A percentile compares a stretch with the other conserved stretches of the same genome.
Conservation (phyloP, 768 basidiomycete species). For the Boletus rex-veris region DNA sequence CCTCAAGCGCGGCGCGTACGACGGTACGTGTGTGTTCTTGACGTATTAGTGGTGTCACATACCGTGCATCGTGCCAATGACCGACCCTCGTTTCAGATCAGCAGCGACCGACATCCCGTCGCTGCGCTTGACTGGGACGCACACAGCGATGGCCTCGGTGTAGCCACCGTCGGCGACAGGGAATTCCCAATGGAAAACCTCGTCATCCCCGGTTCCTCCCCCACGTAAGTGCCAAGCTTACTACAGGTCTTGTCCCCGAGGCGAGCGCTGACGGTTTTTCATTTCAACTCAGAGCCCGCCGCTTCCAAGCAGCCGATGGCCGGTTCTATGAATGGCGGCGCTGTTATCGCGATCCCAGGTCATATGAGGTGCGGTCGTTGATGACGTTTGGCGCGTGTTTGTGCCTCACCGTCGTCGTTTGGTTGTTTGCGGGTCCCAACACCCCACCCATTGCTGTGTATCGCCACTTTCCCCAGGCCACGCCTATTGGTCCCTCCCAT, state of each 20-base stretch:
- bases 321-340: conserved; percentile 66
- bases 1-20: conserved; percentile 25
- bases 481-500: conserved; percentile 61
- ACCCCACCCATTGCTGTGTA: conserved; percentile 53
- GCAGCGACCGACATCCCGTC: conserved; percentile 48
- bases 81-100: conserved; percentile 21
- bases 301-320: conserved; percentile 56
- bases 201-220: conserved; percentile 48
- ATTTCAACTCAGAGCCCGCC: conserved; percentile 46
- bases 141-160: conserved; percentile 33
- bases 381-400: background rate
- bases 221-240: conserved; percentile 37
- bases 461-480: conserved; percentile 48
- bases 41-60: background rate
- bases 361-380: conserved; percentile 55
- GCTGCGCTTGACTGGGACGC: conserved; percentile 49
- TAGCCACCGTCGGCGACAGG: conserved; percentile 51
- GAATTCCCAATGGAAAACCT: conserved; percentile 61
- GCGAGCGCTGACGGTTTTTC: conserved; percentile 4
- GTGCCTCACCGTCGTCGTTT: conserved; percentile 5
- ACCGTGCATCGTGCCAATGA: background rate
- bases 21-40: conserved; percentile 17
- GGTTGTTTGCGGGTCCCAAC: conserved; percentile 50
- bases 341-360: conserved; percentile 41
- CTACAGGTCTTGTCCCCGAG: conserved; percentile 1